Base-by-base conservation (phyloP, 1,284 basidiomycete genomes). In the Phenoliferia sp. region DNA sequence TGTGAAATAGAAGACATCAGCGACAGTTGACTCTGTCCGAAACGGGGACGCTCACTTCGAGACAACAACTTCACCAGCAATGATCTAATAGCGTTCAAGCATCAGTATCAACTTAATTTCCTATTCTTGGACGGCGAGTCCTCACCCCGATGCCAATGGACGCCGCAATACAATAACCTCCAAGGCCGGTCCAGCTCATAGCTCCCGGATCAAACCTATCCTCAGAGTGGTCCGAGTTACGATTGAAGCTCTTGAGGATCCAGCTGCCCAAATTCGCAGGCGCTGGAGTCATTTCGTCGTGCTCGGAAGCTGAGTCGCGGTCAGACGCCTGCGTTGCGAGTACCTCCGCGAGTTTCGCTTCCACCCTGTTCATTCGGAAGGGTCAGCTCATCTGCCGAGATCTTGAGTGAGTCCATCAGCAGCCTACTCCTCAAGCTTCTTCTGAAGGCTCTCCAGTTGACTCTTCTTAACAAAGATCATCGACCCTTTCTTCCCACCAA, bases 381-480 rank as follows among this genome's bases (percentile, higher is more conserved):
- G 3, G 26, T 29, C 15, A 60, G n/a, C 7, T 10, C 26, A 2
- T 17, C 26, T 10, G 9, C 15, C 3, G 3, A 31, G 1, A 31
- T 16, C 15, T 15, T 12, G n/a, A 10, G 16, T 31, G 59, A 1
- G 28, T 19, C n/a, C 3, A 48, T 19, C 17, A 12, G n/a, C 7
- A 28, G 19, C 35, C 3, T 32, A 60, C 59, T 44, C 59, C 36
- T 60, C 36, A 31, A 60, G 28, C 1, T 44, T 26, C 36, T 31
- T 44, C 36, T 60, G n/a, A 17, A 60, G 39, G 17, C n/a, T 44
- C 28, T 60, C 59, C 5, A 60, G 39, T 44, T 60, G 36, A 22
- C 26, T 29, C 34, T 44, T 68, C 50, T 63, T 69, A 58, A 73
- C 68, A n/a, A 73, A 35, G 1, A 73, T 68, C 59, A 73, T 61